These are phyloP conservation scores for Pseudogymnoascus sp. DNA, from an alignment of 2,329 filamentous ascomycete species.

Conservation along the genomic window DNA sequence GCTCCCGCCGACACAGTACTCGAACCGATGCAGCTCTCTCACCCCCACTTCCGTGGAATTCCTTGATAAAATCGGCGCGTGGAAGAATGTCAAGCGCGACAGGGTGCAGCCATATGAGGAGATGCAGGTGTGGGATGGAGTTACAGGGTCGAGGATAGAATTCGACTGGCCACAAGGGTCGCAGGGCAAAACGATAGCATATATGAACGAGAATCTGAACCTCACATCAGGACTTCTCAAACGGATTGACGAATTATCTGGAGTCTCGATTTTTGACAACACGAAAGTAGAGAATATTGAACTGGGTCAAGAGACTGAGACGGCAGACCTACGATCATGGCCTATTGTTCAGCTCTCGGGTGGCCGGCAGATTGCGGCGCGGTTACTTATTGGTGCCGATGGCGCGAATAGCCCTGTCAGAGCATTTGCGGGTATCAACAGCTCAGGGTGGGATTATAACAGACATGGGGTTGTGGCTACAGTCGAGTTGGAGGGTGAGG, in stretches of 20 bases:
- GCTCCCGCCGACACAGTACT: conserved; percentile 63
- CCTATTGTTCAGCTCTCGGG: conserved; percentile 69
- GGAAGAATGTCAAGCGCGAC: conserved; percentile 64
- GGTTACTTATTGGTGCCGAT: conserved; percentile 85
- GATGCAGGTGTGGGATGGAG: conserved; percentile 98
- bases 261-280: conserved; percentile 65
- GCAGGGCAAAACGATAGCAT: conserved; percentile 65
- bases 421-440: conserved; percentile 77
- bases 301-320: conserved; percentile 61
- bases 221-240: conserved; percentile 70
- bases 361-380: conserved; percentile 61
- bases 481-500: conserved; percentile 59
- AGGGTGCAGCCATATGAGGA: conserved; percentile 84
- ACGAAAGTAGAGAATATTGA: conserved; percentile 74
- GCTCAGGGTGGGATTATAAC: conserved; percentile 86
- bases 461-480: conserved; percentile 89
- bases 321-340: conserved; percentile 77
- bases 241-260: conserved; percentile 61
- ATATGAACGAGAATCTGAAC: conserved; percentile 95
- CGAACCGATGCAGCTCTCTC: conserved; percentile 91
- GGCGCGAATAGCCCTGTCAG: conserved; percentile 92
- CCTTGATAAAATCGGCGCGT: conserved; percentile 75
- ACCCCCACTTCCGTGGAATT: conserved; percentile 84
- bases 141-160: conserved; percentile 77
- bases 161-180: conserved; percentile 64